These are phyloP conservation scores for Zygoascus flipseniorum DNA, from an alignment of 805 yeast species.

Conservation along the genomic window DNA sequence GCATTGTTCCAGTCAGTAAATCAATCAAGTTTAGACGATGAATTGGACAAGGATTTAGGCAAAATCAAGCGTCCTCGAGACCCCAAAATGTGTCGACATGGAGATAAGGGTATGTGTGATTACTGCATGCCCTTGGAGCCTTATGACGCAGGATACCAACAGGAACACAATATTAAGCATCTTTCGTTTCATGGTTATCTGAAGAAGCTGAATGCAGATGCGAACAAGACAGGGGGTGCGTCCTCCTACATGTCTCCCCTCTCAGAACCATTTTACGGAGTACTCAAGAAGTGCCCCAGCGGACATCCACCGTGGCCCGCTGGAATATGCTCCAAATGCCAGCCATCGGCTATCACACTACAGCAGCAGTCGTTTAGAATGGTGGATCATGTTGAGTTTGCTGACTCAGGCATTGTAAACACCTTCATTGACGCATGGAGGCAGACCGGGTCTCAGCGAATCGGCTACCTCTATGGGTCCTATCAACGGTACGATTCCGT, in stretches of 20 bases:
- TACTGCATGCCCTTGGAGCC: conserved; percentile 95
- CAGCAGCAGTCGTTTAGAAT: conserved; percentile 85
- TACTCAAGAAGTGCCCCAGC: conserved; percentile 50
- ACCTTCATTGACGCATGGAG: conserved; percentile 91
- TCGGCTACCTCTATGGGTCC: conserved; percentile 76
- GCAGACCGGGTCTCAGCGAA: conserved; percentile 73
- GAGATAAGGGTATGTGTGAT: conserved; percentile 95
- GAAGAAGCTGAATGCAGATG: conserved; percentile 57
- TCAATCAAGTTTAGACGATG: conserved; percentile 61
- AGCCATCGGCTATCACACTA: conserved; percentile 89
- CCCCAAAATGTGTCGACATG: conserved; percentile 63
- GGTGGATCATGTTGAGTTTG: conserved; percentile 96
- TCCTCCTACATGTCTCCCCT: conserved; percentile 76
- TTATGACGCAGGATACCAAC: conserved; percentile 74
- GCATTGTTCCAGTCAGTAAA: conserved; percentile 24
- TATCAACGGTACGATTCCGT: conserved; percentile 72
- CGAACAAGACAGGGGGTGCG: conserved; percentile 43
- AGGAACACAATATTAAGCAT: conserved; percentile 75
- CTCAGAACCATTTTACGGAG: conserved; percentile 58
- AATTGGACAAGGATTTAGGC: conserved; percentile 60
- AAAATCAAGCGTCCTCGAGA: conserved; percentile 57
- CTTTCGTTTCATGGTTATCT: conserved; percentile 78
- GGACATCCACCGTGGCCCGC: conserved; percentile 94
- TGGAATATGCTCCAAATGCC: conserved; percentile 94
- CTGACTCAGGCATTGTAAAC: conserved; percentile 64